phyloP scores from a whole-genome alignment of 2,329 filamentous ascomycete species.

The Xylaria digitata region DNA sequence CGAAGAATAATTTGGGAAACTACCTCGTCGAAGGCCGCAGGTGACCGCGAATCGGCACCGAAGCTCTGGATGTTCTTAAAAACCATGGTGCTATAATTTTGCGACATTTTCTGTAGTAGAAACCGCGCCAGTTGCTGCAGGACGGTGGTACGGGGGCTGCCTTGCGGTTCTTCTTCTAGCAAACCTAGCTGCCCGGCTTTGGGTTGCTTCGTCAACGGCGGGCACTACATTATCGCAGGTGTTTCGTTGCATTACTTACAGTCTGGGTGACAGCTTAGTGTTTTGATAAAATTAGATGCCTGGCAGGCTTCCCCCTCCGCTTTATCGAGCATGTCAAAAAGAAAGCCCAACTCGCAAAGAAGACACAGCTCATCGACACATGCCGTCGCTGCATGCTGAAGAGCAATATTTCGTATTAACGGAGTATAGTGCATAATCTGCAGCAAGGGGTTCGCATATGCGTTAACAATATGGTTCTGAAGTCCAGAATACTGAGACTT shows the following conservation, averaged over 20 bases:
- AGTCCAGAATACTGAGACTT: constrained; percentile 90
- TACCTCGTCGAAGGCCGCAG: constrained; percentile 72
- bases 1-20: background rate
- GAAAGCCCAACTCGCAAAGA: constrained; percentile 91
- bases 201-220: constrained; percentile 33
- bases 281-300: constrained; percentile 92
- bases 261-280: constrained; percentile 85
- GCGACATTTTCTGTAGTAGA: constrained; percentile 80
- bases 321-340: constrained; percentile 98
- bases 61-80: constrained; percentile 63
- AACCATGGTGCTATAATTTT: constrained; percentile 77
- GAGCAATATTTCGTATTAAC: constrained; percentile 84
- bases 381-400: constrained; percentile 87
- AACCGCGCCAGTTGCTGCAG: constrained; percentile 89
- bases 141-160: constrained; percentile 78
- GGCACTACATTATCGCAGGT: background rate
- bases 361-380: constrained; percentile 87
- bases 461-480: constrained; percentile 96
- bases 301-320: constrained; percentile 94
- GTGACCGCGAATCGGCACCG: constrained; percentile 35
- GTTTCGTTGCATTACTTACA: constrained; percentile 55
- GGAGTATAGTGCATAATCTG: constrained; percentile 94
- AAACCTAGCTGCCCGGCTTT: constrained; percentile 78
- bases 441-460: constrained; percentile 91
- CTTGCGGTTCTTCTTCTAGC: constrained; percentile 82